A percentile compares a stretch with the other conserved stretches of the same genome.
phyloP scores from a whole-genome alignment of 1,284 basidiomycete species.

The Marasmius tenuissimus region DNA sequence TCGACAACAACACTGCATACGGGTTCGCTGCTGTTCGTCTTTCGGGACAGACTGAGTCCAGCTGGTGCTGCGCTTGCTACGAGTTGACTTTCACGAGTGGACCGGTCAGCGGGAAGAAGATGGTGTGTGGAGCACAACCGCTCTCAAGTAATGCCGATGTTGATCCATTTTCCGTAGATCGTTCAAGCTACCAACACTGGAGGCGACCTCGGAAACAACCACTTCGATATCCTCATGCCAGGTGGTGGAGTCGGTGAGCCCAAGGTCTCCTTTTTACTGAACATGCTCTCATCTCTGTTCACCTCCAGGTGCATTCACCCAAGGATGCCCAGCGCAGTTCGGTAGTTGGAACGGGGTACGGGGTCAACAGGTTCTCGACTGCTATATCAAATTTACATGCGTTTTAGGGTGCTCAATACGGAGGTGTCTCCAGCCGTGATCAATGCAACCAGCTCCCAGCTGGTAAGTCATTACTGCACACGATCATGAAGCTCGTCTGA shows the following conservation, averaged over 20 bases:
- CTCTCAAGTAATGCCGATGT: neutral
- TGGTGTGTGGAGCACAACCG: conserved; percentile 3
- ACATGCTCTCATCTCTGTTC: neutral
- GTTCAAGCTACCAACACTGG: conserved; percentile 19
- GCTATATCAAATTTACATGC: neutral
- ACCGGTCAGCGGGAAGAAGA: conserved; percentile 14
- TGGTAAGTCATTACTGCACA: neutral
- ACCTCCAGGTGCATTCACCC: conserved; percentile 11
- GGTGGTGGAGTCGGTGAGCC: conserved; percentile 16
- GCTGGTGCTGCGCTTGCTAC: conserved; percentile 17
- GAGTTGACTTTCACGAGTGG: conserved; percentile 16
- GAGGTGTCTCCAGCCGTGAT: conserved; percentile 14
- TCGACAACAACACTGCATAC: conserved; percentile 15
- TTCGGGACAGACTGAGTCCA: conserved; percentile 10
- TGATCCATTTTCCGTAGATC: conserved; percentile 2
- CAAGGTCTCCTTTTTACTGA: neutral
- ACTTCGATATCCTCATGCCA: conserved; percentile 18
- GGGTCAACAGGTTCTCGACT: neutral
- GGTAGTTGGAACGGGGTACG: conserved; percentile 18
- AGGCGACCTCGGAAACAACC: conserved; percentile 17
- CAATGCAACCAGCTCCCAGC: conserved; percentile 16
- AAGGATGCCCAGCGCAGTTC: conserved; percentile 18
- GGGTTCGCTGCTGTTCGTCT: conserved; percentile 16
- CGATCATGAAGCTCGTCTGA: neutral
- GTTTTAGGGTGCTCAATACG: conserved; percentile 15